Base-by-base conservation (phyloP, 2,329 filamentous ascomycete genomes). In the Verticillium zaregamsianum region DNA sequence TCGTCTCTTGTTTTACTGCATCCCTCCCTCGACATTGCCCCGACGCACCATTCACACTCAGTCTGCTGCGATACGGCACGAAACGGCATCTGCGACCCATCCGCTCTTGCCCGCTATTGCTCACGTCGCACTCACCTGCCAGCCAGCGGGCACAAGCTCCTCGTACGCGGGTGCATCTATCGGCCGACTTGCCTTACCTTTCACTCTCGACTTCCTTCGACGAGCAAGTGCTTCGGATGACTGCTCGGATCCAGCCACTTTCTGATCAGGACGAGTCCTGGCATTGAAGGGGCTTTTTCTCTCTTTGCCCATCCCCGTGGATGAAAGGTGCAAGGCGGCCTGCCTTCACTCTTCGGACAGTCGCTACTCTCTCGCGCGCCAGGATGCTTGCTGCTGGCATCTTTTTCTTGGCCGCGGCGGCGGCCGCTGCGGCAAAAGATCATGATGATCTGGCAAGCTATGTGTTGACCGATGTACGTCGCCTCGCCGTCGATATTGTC, bases 381-480 rank as follows among this genome's bases (percentile, higher is more conserved):
- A 23, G 11, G n/a, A 52, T 52, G 45, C 20, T 52, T 9, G n/a
- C 20, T 20, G 11, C 23, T 9, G 45, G 45, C 20, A 12, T 52
- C 23, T 52, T 52, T 8, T 9, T 52, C 8, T 4, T 52, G 23
- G 45, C n/a, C 20, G 23, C 45, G 11, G 55, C 57, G 32, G 59
- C 58, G 9, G 40, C 54, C 8, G n/a, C 8, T 52, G 45, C 45
- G 45, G 23, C 8, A 8, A 52, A 25, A 25, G 20, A 23, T 12
- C 45, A 23, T 11, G 9, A 52, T 9, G 72, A 74, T 58, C 62
- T 76, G 32, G 65, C 74, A 28, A 65, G 63, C 55, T 76, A 76
- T 68, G 76, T 74, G 4, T 65, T 73, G 35, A 76, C 75, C 23
- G 66, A 71, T 67, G 73, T 75, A 67, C 68, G 72, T 70, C 15